Base-by-base conservation (phyloP, 345 rosid genomes). In the Limnanthes douglasii region DNA sequence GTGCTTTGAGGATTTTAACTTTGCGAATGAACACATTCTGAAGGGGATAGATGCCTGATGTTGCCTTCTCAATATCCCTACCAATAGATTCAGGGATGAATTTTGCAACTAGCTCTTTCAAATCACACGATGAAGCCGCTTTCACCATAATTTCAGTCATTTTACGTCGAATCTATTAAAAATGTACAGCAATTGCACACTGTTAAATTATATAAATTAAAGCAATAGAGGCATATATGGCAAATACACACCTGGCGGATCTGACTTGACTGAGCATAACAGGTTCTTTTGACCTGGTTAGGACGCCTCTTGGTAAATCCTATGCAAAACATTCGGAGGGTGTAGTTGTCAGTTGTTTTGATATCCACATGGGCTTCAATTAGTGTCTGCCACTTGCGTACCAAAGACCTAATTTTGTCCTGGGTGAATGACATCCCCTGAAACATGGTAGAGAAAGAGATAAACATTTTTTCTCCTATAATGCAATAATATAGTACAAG, bases 341-440 rank as follows among this genome's bases (percentile, higher is more conserved):
- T 92, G 51, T 57, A 81, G 63, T 54, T 75, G 18, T 81, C 99
- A 1, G 93, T 92, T 3, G 99, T 85, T 61, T 92, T 92, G 14
- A 92, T 93, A 69, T 92, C 99, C n/a, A 85, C 99, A 40, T 78
- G 84, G 34, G 78, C 63, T 65, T 90, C 98, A 15, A 80, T 80
- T 67, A 84, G 55, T 10, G 92, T 84, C 54, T 90, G 94, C 96
- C 96, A 90, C 57, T 78, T 90, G 26, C 75, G 64, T 34, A 85
- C 99, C 70, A 90, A 59, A 0, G 99, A 90, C 78, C 99, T 90
- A 47, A 84, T 48, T 49, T 90, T 90, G 62, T 85, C 99, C 0
- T 88, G 80, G 0, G 98, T 90, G 43, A 90, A 90, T 29, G 80
- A 62, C 98, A 85, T 90, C 4, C 98, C 93, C 94, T 81, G 41